Percentiles rank a stretch among this genome's conserved stretches.
Evolutionary conservation across 345 rosid genomes (phyloP).

Genomic region (Lepidium africanum): DNA sequence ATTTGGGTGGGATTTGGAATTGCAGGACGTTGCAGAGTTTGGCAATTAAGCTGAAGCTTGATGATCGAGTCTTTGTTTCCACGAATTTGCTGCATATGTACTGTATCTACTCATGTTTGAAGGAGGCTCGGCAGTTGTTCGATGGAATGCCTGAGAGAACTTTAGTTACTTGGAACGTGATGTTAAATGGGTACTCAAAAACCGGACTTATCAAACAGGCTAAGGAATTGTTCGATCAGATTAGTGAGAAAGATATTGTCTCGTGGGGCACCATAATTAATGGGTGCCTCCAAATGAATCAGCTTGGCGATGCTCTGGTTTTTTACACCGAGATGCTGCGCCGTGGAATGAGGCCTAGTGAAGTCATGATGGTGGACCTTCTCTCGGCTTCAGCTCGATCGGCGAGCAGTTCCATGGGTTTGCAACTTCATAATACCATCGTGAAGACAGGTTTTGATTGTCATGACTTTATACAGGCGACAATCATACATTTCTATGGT

Average conservation of each 20-base stretch:
- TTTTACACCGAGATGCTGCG: conserved; percentile 45
- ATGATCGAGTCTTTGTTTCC: conserved; percentile 25
- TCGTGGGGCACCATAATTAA: conserved; percentile 75
- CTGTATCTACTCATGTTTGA: conserved; percentile 44
- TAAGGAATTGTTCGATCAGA: conserved; percentile 47
- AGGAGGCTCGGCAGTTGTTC: conserved; percentile 52
- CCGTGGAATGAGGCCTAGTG: conserved; percentile 44
- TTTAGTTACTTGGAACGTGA: conserved; percentile 73
- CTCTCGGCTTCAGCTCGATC: conserved; percentile 61
- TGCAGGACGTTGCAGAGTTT: conserved; percentile 61
- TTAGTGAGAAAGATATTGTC: conserved; percentile 58
- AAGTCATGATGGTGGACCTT: conserved; percentile 65
- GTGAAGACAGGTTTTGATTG: conserved; percentile 60
- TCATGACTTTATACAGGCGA: conserved; percentile 60
- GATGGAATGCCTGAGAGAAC: conserved; percentile 61
- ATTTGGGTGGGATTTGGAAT: conserved; percentile 42
- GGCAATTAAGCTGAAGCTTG: conserved; percentile 42
- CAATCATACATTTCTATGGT: conserved; percentile 59
- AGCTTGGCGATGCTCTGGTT: conserved; percentile 48
- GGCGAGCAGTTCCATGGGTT: conserved; percentile 35
- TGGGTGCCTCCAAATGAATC: conserved; percentile 45
- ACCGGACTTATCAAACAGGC: conserved; percentile 54
- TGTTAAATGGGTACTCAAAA: conserved; percentile 80
- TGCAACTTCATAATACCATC: conserved; percentile 47
- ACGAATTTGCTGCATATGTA: conserved; percentile 39